Percentiles rank a stretch among this genome's conserved stretches.
These are phyloP conservation scores for Wickerhamomyces pijperi DNA, from an alignment of 805 yeast species.

Conservation along the genomic window DNA sequence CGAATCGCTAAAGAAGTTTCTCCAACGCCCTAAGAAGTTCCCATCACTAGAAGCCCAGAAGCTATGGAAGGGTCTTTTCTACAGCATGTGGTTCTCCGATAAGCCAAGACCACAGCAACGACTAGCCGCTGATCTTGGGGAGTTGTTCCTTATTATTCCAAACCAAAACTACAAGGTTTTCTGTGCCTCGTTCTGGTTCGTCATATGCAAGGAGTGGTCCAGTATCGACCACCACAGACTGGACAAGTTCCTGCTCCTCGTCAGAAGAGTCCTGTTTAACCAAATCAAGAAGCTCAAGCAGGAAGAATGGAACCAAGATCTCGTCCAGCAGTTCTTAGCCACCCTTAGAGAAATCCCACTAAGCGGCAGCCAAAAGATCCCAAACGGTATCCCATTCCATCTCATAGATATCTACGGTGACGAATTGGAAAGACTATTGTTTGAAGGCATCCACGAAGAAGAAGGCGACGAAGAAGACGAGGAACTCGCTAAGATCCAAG, in stretches of 20 bases:
- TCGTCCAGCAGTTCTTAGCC: constrained; percentile 34
- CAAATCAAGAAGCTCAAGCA: constrained; percentile 44
- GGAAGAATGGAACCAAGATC: constrained; percentile 41
- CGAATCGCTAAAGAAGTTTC: constrained; percentile 47
- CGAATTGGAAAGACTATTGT: constrained; percentile 64
- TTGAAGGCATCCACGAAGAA: constrained; percentile 36
- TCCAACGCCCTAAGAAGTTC: constrained; percentile 26
- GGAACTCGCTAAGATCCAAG: constrained; percentile 9
- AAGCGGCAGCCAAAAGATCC: constrained; percentile 47
- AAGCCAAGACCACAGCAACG: constrained; percentile 86
- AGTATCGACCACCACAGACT: constrained; percentile 72
- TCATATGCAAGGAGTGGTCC: constrained; percentile 75
- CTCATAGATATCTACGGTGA: constrained; percentile 74
- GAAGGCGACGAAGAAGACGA: constrained; percentile 29
- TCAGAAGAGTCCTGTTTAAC: constrained; percentile 65
- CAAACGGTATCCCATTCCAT: constrained; percentile 77
- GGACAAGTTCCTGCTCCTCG: constrained; percentile 74
- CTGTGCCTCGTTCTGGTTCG: constrained; percentile 68
- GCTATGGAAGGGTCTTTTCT: constrained; percentile 93
- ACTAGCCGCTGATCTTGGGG: constrained; percentile 64
- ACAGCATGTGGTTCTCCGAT: constrained; percentile 94
- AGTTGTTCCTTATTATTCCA: constrained; percentile 34
- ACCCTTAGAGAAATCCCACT: constrained; percentile 35
- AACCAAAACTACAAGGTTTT: constrained; percentile 36
- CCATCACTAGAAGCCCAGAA: constrained; percentile 48